Conservation (phyloP, 2,329 filamentous ascomycete genomes). For the Sclerotinia trifoliorum region DNA sequence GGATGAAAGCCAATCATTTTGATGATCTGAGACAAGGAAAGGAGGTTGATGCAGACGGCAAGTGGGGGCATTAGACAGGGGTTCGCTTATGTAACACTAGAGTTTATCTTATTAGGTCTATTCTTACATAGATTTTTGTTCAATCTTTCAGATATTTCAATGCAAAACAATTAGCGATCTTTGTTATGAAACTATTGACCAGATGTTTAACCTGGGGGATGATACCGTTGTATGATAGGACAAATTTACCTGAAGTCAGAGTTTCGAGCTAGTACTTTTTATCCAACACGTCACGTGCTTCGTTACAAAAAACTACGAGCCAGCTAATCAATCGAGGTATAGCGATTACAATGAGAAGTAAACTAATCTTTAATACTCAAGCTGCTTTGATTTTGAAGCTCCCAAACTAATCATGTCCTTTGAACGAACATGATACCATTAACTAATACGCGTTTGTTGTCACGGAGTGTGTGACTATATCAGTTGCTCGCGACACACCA, state of each 20-base stretch:
- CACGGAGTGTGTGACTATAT: too few species aligned
- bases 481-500: neutral
- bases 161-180: neutral
- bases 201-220: neutral
- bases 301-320: neutral
- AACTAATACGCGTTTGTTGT: too few species aligned
- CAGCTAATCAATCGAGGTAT: neutral
- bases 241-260: neutral
- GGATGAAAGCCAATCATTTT: neutral
- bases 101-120: neutral
- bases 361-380: neutral
- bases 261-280: neutral
- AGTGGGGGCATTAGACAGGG: neutral
- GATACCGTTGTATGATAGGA: too few species aligned
- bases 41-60: neutral
- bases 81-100: neutral
- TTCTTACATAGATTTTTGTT: neutral
- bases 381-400: neutral
- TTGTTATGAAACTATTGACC: neutral
- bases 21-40: conserved; percentile 8
- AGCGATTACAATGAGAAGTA: neutral
- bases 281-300: neutral
- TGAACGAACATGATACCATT: too few species aligned
- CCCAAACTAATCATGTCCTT: neutral
- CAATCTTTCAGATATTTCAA: neutral